A percentile compares a stretch with the other conserved stretches of the same genome.
Evolutionary conservation across 495 filamentous ascomycete genomes (phyloP).

Genomic region (Neurospora tetraspora): DNA sequence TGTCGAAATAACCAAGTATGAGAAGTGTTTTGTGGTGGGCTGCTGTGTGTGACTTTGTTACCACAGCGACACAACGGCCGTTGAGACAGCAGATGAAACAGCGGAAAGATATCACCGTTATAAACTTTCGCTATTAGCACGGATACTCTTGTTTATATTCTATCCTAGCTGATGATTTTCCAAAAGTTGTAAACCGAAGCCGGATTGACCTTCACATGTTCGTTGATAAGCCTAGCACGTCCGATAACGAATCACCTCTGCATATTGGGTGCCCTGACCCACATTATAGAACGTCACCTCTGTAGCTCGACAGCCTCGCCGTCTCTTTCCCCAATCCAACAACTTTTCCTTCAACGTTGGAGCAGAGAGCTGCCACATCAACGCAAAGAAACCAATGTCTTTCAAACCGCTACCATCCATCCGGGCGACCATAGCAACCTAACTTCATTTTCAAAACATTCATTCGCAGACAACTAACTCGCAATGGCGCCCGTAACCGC

Average conservation of each 20-base stretch:
- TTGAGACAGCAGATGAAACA: background rate
- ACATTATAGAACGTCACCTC: background rate
- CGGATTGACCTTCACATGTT: background rate
- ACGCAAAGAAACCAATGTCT: background rate
- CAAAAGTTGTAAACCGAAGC: background rate
- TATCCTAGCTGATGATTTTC: background rate
- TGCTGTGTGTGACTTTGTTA: background rate
- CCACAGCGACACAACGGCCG: background rate
- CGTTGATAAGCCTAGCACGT: background rate
- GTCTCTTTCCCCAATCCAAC: background rate
- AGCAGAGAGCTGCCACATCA: background rate
- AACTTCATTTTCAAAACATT: background rate
- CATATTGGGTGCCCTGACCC: background rate
- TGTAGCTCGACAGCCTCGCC: background rate
- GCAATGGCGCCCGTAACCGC: slow-evolving; percentile 39
- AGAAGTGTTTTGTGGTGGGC: background rate
- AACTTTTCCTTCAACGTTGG: background rate
- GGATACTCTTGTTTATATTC: background rate
- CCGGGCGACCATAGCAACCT: background rate
- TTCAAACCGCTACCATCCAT: background rate
- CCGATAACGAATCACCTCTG: background rate
- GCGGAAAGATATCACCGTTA: background rate
- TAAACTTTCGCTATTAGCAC: background rate
- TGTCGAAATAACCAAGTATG: background rate
- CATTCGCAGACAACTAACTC: background rate